Conservation (phyloP, 2,329 filamentous ascomycete genomes). For the Paecilomyces fulvus region DNA sequence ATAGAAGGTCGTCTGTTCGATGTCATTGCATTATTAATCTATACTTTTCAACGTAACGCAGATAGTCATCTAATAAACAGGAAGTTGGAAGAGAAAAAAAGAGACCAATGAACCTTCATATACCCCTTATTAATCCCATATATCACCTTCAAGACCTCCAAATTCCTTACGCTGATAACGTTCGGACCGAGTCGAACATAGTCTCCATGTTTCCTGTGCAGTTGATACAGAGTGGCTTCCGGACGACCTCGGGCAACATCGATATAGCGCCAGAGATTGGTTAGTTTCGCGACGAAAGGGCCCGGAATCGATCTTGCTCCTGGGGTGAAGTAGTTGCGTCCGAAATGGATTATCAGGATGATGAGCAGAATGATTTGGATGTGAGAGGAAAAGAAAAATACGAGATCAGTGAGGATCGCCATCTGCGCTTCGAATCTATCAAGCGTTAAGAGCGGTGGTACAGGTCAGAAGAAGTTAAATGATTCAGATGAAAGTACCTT, state of each 20-base stretch:
- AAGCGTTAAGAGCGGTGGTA: not conserved
- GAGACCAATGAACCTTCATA: not conserved
- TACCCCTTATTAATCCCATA: not conserved
- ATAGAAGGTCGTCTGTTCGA: conserved; percentile 2
- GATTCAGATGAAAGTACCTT: not conserved
- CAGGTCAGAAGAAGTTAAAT: not conserved
- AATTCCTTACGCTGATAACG: conserved; percentile 13
- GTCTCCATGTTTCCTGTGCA: conserved; percentile 13
- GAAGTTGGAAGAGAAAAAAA: not conserved
- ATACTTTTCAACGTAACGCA: no score
- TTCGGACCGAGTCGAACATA: conserved; percentile 13
- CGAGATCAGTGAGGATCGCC: not conserved
- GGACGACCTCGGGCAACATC: conserved; percentile 3
- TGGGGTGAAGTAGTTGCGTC: not conserved
- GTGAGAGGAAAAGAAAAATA: conserved; percentile 6
- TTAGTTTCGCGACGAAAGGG: conserved; percentile 7
- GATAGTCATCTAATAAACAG: no score
- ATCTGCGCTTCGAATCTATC: not conserved
- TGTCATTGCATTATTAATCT: not conserved
- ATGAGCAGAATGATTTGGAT: conserved; percentile 1
- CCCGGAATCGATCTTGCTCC: not conserved
- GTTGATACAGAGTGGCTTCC: not conserved
- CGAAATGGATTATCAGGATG: conserved; percentile 3
- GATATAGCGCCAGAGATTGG: not conserved
- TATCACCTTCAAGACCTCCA: conserved; percentile 4